Conservation (phyloP, 805 yeast genomes). For the Kodamaea nitidulidarum region DNA sequence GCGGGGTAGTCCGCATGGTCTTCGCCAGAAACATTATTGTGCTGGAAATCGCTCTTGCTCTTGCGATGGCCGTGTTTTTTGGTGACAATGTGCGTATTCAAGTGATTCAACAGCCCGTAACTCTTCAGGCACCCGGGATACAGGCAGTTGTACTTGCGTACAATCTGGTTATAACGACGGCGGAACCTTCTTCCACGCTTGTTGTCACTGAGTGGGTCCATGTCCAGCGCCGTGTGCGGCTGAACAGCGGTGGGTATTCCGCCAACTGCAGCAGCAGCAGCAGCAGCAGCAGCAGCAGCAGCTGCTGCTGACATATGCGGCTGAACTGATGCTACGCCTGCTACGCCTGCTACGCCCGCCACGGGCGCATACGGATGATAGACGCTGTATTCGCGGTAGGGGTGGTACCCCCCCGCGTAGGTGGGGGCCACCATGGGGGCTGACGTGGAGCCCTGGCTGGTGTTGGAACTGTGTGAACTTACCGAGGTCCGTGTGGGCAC, state of each 20-base stretch:
- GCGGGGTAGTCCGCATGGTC: slow-evolving; percentile 7
- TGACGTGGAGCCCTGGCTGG: neutral
- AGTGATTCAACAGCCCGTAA: slow-evolving; percentile 40
- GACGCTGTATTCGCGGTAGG: too few relatives aligned
- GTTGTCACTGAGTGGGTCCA: slow-evolving; percentile 16
- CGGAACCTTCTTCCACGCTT: slow-evolving; percentile 33
- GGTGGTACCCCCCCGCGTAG: too few relatives aligned
- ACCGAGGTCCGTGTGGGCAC: neutral
- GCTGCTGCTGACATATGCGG: too few relatives aligned
- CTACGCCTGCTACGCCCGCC: too few relatives aligned
- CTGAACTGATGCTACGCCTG: too few relatives aligned
- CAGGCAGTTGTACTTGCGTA: slow-evolving; percentile 29
- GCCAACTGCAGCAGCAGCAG: too few relatives aligned
- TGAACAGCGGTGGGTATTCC: too few relatives aligned
- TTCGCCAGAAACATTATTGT: slow-evolving; percentile 12
- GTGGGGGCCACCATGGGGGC: too few relatives aligned
- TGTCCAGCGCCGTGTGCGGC: slow-evolving; percentile 8
- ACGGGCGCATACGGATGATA: slow-evolving; percentile 4
- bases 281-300: too few relatives aligned
- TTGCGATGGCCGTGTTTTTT: slow-evolving; percentile 43
- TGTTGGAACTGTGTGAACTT: neutral
- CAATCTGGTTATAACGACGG: slow-evolving; percentile 34
- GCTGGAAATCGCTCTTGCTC: slow-evolving; percentile 38
- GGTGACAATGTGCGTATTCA: slow-evolving; percentile 43
- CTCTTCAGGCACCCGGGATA: slow-evolving; percentile 39